Conservation (phyloP, 192 early-diverging fungal genomes). For the Gaertneriomyces sp. region DNA sequence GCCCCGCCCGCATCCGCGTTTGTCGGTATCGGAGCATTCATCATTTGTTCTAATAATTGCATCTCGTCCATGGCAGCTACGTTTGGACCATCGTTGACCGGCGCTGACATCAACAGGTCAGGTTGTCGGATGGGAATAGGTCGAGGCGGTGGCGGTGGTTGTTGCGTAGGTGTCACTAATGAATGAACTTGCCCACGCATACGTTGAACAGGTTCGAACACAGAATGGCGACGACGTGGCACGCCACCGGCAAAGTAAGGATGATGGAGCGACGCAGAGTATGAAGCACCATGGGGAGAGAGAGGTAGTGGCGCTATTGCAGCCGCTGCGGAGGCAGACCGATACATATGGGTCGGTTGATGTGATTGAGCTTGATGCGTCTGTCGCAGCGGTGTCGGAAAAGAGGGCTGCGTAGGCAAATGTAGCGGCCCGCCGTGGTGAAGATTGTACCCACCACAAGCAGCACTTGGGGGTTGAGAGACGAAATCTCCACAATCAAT, state of each 20-base stretch:
- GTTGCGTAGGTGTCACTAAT: no score
- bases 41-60: no score
- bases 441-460: not conserved
- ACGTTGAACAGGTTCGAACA: constrained; percentile 8
- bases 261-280: constrained; percentile 10
- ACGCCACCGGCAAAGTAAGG: constrained; percentile 26
- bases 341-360: not conserved
- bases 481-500: constrained; percentile 14
- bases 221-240: constrained; percentile 19
- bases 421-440: constrained; percentile 2
- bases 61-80: no score
- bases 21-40: no score
- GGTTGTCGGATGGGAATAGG: no score
- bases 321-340: no score
- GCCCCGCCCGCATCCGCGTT: no score
- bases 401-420: not conserved
- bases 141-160: no score
- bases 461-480: not conserved
- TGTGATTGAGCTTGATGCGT: constrained; percentile 9
- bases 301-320: not conserved
- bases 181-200: no score
- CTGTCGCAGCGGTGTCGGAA: constrained; percentile 9
- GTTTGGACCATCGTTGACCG: no score
- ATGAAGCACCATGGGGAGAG: not conserved
- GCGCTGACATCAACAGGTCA: no score